A percentile compares a stretch with the other conserved stretches of the same genome.
These are phyloP conservation scores for Gynochthodes officinalis DNA, from an alignment of 257 asterid species.

Conservation along the genomic window DNA sequence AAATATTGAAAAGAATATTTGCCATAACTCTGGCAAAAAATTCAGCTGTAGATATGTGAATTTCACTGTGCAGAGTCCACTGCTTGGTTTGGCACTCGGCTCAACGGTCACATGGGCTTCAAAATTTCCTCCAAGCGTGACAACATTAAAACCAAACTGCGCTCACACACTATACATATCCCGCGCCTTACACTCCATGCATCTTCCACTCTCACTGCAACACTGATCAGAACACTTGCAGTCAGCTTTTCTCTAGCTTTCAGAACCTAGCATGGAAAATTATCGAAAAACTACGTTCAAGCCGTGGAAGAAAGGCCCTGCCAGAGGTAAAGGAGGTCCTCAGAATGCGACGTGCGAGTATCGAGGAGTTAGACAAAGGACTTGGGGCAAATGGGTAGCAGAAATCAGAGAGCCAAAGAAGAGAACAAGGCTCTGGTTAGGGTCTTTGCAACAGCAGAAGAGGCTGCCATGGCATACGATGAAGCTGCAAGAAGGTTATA, in stretches of 20 bases:
- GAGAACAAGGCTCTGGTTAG: conserved; percentile 86
- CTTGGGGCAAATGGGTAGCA: conserved; percentile 96
- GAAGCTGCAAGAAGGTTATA: conserved; percentile 92
- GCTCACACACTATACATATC: conserved; percentile 42
- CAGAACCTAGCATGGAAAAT: conserved; percentile 49
- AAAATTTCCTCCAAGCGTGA: conserved; percentile 64
- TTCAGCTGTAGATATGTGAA: neutral
- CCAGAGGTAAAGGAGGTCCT: conserved; percentile 95
- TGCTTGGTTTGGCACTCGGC: neutral
- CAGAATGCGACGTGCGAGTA: conserved; percentile 85
- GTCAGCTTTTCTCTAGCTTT: neutral
- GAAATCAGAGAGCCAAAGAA: conserved; percentile 94
- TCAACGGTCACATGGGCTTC: conserved; percentile 64
- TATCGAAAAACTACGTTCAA: conserved; percentile 65
- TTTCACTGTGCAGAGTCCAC: neutral
- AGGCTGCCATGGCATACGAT: conserved; percentile 96
- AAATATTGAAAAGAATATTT: neutral
- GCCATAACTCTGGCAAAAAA: neutral
- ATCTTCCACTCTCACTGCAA: conserved; percentile 13
- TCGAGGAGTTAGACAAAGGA: conserved; percentile 88
- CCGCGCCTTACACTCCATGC: conserved; percentile 41
- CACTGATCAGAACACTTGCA: neutral
- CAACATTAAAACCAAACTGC: conserved; percentile 56
- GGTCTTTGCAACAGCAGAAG: conserved; percentile 90
- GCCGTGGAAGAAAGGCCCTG: conserved; percentile 99